Evolutionary conservation across 768 basidiomycete genomes (phyloP).

Genomic region (Leccinum rimulosum): DNA sequence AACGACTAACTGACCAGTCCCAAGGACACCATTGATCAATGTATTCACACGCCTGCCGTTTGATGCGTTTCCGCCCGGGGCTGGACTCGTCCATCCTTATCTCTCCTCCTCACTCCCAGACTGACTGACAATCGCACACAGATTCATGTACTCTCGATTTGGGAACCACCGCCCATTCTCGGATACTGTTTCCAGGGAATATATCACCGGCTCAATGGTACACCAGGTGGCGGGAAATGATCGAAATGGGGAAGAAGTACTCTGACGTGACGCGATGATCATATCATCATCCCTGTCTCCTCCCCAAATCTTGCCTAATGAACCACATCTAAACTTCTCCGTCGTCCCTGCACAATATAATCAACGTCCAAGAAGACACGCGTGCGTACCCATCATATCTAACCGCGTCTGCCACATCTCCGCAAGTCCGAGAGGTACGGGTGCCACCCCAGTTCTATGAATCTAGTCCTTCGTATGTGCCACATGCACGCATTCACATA

Average conservation of each 20-base stretch:
- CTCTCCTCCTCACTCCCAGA: background rate
- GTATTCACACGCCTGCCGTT: background rate
- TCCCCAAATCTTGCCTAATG: background rate
- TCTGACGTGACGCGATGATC: background rate
- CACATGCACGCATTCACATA: background rate
- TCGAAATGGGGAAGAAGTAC: background rate
- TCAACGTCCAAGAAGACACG: too few species aligned
- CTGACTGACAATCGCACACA: background rate
- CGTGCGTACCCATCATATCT: too few species aligned
- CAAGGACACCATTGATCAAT: background rate
- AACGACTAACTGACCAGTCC: background rate
- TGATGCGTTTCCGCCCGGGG: background rate
- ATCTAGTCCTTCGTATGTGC: background rate
- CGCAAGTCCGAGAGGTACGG: background rate
- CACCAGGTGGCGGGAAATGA: background rate
- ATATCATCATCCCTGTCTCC: background rate
- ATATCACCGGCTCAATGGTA: background rate
- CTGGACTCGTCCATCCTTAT: background rate
- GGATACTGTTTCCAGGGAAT: background rate
- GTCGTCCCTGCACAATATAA: too few species aligned
- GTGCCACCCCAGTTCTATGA: background rate
- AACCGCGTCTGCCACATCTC: too few species aligned
- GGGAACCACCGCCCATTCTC: background rate
- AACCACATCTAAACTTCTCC: background rate
- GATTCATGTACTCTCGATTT: background rate